These are phyloP conservation scores for Wickerhamiella kazuoi DNA, from an alignment of 805 yeast species.

Conservation along the genomic window DNA sequence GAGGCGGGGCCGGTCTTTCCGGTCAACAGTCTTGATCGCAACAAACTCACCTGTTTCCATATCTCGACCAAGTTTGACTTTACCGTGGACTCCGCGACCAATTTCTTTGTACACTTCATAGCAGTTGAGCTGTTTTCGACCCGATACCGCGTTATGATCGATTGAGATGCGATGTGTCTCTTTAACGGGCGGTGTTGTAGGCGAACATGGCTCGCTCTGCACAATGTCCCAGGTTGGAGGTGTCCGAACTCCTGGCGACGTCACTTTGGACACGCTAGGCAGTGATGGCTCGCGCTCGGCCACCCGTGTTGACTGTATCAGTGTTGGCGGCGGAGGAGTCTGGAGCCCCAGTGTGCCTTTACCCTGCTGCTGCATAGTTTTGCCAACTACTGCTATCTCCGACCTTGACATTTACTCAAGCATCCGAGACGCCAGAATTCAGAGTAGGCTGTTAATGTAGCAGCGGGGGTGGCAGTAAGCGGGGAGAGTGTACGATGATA, in stretches of 20 bases:
- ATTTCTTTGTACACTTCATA: constrained; percentile 77
- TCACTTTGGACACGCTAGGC: background rate
- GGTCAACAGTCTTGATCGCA: constrained; percentile 86
- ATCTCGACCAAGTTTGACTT: constrained; percentile 79
- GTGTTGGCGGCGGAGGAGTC: background rate
- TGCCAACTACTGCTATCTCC: background rate
- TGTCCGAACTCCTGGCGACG: background rate
- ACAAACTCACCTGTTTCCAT: constrained; percentile 38
- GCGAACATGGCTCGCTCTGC: background rate
- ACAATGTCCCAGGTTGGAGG: background rate
- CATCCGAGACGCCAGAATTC: background rate
- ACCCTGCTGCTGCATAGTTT: background rate
- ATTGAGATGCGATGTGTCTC: constrained; percentile 67
- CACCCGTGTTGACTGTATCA: background rate
- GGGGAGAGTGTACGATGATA: no score
- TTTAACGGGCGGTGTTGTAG: constrained; percentile 32
- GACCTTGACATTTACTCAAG: background rate
- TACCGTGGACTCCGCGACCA: constrained; percentile 98
- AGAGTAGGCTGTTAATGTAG: no score
- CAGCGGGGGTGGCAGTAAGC: no score
- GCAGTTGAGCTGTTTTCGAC: constrained; percentile 66
- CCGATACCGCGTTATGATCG: constrained; percentile 76
- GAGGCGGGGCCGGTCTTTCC: constrained; percentile 40
- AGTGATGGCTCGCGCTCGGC: background rate
- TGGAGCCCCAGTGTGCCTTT: background rate